These are phyloP conservation scores for Camelina hispida DNA, from an alignment of 345 rosid species.

Conservation along the genomic window DNA sequence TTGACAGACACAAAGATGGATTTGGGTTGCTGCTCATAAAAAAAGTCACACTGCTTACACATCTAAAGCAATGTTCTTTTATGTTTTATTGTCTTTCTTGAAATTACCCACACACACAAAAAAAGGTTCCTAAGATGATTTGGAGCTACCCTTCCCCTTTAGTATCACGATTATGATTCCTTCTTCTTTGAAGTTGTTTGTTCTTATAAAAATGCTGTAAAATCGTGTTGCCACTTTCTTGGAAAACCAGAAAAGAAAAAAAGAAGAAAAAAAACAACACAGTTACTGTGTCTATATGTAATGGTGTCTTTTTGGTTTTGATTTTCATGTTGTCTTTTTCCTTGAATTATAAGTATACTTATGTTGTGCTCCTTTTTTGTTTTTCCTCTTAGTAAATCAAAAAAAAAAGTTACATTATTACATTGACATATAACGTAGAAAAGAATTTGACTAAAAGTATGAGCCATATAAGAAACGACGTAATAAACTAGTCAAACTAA, in stretches of 20 bases:
- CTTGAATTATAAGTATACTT: neutral
- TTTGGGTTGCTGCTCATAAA: constrained; percentile 20
- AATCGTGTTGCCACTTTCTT: constrained; percentile 50
- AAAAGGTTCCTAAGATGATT: constrained; percentile 48
- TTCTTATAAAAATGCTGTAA: constrained; percentile 52
- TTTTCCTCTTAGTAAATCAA: neutral
- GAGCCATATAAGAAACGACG: neutral
- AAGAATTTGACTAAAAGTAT: neutral
- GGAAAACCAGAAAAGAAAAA: constrained; percentile 42
- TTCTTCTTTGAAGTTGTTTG: constrained; percentile 49
- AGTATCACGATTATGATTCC: constrained; percentile 50
- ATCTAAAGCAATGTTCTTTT: constrained; percentile 45
- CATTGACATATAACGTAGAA: neutral
- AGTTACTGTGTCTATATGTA: constrained; percentile 44
- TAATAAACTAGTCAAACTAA: neutral
- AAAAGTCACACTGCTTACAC: constrained; percentile 46
- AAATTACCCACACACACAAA: constrained; percentile 12
- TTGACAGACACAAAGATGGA: constrained; percentile 48
- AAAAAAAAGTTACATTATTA: neutral
- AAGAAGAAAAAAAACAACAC: constrained; percentile 2
- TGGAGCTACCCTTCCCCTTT: constrained; percentile 41
- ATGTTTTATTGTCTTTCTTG: constrained; percentile 49
- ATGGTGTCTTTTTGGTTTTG: constrained; percentile 26
- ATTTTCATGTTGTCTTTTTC: constrained; percentile 2
- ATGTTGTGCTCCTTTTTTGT: neutral